Evolutionary conservation across 306 rosid genomes (phyloP), one percentile per base, ranked within the genome.

Genomic region (Echinosophora koreensis): DNA sequence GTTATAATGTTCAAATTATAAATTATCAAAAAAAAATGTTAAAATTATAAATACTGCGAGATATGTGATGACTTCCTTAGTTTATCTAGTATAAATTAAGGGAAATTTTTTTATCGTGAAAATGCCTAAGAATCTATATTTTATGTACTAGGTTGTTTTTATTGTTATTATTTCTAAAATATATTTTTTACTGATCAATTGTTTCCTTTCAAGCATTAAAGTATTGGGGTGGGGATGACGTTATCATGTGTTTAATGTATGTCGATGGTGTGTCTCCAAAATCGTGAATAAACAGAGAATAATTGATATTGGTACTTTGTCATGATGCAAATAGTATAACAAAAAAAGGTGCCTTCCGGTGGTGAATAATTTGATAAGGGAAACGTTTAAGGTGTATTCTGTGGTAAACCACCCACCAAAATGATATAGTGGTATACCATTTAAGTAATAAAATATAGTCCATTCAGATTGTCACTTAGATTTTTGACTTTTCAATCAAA

Each of bases 261-360:
- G 70, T 62, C 73, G 22, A 66, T 42, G 3, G 70, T 6, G 81
- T 55, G 81, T 55, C 76, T 52, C 61, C 52, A 62, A 18, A 57
- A 83, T 73, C 57, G 68, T 68, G 69, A 62, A 39, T 69, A 39
- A 82, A 69, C 17, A 39, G 52, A 67, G 75, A 83, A 80, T 81
- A 44, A 63, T 78, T 82, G 56, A 7, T 34, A 35, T 30, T 30
- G 69, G 84, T 37, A 79, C 28, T 74, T 57, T 3, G 4, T 34
- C 8, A n/a, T 13, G 58, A 49, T 61, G 64, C 22, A 15, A 61
- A 69, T 41, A 55, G 77, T 44, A 30, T 66, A 49, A 49, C 73
- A 12, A 13, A 1, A 41, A 73, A 73, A 1, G 2, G 8, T 51
- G 5, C 14, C 10, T 49, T 3, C 4, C 5, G 27, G 27, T 2